Evolutionary conservation across 495 filamentous ascomycete genomes (phyloP).

Genomic region (Podospora conica): DNA sequence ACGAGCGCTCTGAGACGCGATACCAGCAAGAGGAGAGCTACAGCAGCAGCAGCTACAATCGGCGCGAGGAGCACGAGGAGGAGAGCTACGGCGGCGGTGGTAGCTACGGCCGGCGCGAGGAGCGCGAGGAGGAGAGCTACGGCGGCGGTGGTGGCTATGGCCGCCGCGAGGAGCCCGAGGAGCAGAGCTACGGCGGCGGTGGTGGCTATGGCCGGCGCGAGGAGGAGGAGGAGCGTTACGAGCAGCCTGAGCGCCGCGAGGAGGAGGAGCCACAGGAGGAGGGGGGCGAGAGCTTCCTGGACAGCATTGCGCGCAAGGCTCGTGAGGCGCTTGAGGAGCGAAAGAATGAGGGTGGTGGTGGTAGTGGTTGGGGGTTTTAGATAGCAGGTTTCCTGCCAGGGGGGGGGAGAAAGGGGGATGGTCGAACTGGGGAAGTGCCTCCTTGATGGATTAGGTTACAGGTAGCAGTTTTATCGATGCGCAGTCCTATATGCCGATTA

Average conservation of each 20-base stretch:
- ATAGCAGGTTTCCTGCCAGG: no score
- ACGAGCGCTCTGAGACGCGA: slow-evolving; percentile 31
- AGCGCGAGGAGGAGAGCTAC: slow-evolving; percentile 9
- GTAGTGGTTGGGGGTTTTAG: background rate
- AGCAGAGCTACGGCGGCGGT: slow-evolving; percentile 22
- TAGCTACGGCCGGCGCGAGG: background rate
- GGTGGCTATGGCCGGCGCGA: background rate
- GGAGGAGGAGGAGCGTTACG: slow-evolving; percentile 10
- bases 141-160: slow-evolving; percentile 8
- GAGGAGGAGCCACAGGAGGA: slow-evolving; percentile 15
- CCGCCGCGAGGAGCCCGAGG: no score
- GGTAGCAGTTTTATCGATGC: background rate
- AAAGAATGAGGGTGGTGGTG: background rate
- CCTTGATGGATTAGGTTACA: background rate
- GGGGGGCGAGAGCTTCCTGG: slow-evolving; percentile 2
- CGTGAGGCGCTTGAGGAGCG: background rate
- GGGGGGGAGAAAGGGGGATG: no score
- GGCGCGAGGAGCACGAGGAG: no score
- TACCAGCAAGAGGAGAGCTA: background rate
- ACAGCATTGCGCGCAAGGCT: background rate
- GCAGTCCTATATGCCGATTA: background rate
- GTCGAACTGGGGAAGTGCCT: no score
- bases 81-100: slow-evolving; percentile 20
- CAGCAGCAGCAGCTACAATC: no score
- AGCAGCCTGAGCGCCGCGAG: slow-evolving; percentile 8